Evolutionary conservation across 768 basidiomycete species (phyloP).

Genomic region (Artomyces pyxidatus): DNA sequence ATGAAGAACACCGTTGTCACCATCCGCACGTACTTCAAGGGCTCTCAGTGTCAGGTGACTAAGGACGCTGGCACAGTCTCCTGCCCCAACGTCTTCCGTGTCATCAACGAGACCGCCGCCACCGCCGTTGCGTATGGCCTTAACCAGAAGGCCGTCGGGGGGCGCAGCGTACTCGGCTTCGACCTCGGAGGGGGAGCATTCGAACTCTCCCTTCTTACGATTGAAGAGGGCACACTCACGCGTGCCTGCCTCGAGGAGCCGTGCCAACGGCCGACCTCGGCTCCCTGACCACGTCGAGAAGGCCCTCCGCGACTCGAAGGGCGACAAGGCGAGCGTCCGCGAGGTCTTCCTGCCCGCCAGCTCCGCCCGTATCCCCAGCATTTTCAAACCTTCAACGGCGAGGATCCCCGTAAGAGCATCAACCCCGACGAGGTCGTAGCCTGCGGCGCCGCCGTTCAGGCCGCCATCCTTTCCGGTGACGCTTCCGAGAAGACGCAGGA

Average conservation of each 20-base stretch:
- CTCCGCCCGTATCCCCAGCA: constrained; percentile 96
- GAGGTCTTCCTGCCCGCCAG: constrained; percentile 98
- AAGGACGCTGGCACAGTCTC: constrained; percentile 96
- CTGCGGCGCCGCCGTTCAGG: constrained; percentile 97
- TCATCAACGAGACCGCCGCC: constrained; percentile 98
- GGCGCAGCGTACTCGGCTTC: constrained; percentile 95
- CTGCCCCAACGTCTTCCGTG: constrained; percentile 92
- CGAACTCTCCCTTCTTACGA: constrained; percentile 93
- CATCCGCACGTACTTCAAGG: constrained; percentile 97
- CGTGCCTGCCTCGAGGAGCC: constrained; percentile 97
- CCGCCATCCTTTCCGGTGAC: constrained; percentile 94
- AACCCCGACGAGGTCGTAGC: constrained; percentile 99
- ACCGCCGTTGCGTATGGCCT: constrained; percentile 98
- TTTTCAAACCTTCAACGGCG: constrained; percentile 97
- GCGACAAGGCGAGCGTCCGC: constrained; percentile 91
- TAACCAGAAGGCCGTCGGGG: constrained; percentile 85
- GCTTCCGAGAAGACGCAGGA: constrained; percentile 98
- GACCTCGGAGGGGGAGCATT: constrained; percentile 98
- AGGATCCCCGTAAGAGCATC: constrained; percentile 98
- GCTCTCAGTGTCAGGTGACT: constrained; percentile 96
- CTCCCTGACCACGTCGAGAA: constrained; percentile 96
- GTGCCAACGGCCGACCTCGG: constrained; percentile 89
- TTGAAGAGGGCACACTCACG: constrained; percentile 95
- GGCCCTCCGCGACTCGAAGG: constrained; percentile 96
- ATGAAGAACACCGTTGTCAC: constrained; percentile 92